Conservation (phyloP, 2,329 filamentous ascomycete species). For the Chalaropsis ovoidea region DNA sequence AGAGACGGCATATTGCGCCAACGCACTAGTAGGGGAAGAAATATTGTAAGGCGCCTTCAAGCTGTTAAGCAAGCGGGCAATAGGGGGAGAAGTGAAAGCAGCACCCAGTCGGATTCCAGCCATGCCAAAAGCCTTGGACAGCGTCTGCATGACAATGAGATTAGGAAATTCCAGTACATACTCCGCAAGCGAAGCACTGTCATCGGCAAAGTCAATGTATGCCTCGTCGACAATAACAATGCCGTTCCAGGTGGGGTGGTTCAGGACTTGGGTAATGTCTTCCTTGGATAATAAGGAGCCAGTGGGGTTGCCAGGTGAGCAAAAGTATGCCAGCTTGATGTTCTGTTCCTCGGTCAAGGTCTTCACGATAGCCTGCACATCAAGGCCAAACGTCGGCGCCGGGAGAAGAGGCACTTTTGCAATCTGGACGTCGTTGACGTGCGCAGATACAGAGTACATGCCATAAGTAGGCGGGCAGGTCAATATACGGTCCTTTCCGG, state of each 20-base stretch:
- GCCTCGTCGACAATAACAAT: conserved; percentile 90
- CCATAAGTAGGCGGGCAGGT: conserved; percentile 95
- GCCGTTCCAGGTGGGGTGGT: conserved; percentile 90
- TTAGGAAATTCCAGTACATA: conserved; percentile 92
- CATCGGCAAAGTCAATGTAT: conserved; percentile 83
- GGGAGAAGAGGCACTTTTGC: conserved; percentile 74
- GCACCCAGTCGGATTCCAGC: conserved; percentile 85
- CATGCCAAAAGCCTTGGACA: conserved; percentile 95
- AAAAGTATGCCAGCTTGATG: conserved; percentile 86
- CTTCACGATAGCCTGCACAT: conserved; percentile 57
- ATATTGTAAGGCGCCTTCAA: conserved; percentile 97
- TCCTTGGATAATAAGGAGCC: conserved; percentile 65
- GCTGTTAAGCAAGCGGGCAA: conserved; percentile 75
- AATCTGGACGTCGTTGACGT: conserved; percentile 82
- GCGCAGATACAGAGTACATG: conserved; percentile 93
- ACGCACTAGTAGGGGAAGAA: conserved; percentile 70
- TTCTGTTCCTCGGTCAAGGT: conserved; percentile 48
- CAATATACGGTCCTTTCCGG: conserved; percentile 78
- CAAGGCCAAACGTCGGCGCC: conserved; percentile 62
- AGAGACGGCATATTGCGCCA: conserved; percentile 65
- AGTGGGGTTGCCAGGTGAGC: conserved; percentile 91
- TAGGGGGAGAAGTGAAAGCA: conserved; percentile 64
- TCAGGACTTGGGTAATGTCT: conserved; percentile 62
- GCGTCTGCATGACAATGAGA: conserved; percentile 92
- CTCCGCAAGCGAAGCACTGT: conserved; percentile 69